Base-by-base conservation (phyloP, 1,284 basidiomycete species). In the Crepidotus sp. region DNA sequence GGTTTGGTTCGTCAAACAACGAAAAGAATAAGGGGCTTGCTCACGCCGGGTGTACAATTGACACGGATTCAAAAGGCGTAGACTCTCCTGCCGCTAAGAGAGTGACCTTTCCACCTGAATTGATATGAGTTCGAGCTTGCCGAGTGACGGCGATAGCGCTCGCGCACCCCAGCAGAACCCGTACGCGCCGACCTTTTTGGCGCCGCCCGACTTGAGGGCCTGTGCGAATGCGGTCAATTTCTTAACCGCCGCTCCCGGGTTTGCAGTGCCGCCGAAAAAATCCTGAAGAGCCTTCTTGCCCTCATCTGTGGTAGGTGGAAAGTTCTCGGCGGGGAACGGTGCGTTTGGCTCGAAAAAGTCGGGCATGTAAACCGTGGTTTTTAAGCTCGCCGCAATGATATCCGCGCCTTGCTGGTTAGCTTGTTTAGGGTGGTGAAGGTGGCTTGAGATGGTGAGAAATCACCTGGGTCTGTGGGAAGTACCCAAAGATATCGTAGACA, bases 401-500 rank as follows among this genome's bases (percentile, higher is more conserved):
- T 83, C 80, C 25, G 75, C 76, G 33, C 76, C 77, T 51, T 77
- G 76, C 55, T 74, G 71, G n/a, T n/a, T n/a, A n/a, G n/a, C n/a
- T n/a, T n/a, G n/a, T n/a, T n/a, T n/a, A n/a, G n/a, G n/a, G n/a
- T n/a, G n/a, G n/a, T n/a, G n/a, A n/a, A n/a, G n/a, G n/a, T n/a
- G n/a, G n/a, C n/a, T n/a, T n/a, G n/a, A n/a, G n/a, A n/a, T n/a
- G n/a, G n/a, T n/a, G n/a, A n/a, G n/a, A n/a, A n/a, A n/a, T n/a
- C n/a, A n/a, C n/a, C n/a, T n/a, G 10, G 6, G 76, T 78, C 58
- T 77, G 73, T 6, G 74, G 73, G 58, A 69, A 74, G 62, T 50
- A 78, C 67, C 77, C 79, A 52, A 83, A 81, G 54, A 81, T 80
- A 56, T 83, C 79, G 53, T 69, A 81, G 35, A 80, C 70, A 47